These are phyloP conservation scores for Pythium sukuiense DNA, from an alignment of 352 stramenopile species.

Conservation along the genomic window DNA sequence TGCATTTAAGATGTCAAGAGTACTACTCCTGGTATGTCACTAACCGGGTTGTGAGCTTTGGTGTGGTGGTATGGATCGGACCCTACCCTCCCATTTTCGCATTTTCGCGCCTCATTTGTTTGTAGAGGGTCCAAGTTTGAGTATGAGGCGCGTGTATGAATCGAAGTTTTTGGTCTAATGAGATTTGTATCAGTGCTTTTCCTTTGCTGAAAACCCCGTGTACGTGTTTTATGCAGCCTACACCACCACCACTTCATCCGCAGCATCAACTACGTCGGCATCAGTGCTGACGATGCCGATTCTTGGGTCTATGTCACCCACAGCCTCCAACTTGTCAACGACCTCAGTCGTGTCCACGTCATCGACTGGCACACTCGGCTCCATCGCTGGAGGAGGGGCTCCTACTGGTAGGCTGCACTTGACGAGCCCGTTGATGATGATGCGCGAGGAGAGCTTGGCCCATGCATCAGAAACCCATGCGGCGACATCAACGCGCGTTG, in stretches of 20 bases:
- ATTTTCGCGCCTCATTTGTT: not conserved
- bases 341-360: not conserved
- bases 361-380: not conserved
- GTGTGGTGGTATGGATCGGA: not conserved
- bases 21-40: not conserved
- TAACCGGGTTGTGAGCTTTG: not conserved
- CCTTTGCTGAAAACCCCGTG: too few species aligned
- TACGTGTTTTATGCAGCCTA: too few species aligned
- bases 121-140: not conserved
- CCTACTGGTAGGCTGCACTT: not conserved
- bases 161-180: not conserved
- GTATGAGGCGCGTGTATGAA: not conserved
- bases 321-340: not conserved
- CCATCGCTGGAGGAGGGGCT: not conserved
- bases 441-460: not conserved
- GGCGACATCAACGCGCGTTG: not conserved
- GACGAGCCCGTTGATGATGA: not conserved
- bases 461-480: not conserved
- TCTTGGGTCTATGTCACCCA: too few species aligned
- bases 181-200: not conserved
- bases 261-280: too few species aligned
- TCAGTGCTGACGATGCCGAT: too few species aligned
- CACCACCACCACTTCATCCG: too few species aligned
- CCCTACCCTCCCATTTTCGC: not conserved
- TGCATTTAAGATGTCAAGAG: not conserved